Evolutionary conservation across 116 monocot genomes (phyloP), one percentile per base, ranked within the genome.

Genomic region (Iris pallida): DNA sequence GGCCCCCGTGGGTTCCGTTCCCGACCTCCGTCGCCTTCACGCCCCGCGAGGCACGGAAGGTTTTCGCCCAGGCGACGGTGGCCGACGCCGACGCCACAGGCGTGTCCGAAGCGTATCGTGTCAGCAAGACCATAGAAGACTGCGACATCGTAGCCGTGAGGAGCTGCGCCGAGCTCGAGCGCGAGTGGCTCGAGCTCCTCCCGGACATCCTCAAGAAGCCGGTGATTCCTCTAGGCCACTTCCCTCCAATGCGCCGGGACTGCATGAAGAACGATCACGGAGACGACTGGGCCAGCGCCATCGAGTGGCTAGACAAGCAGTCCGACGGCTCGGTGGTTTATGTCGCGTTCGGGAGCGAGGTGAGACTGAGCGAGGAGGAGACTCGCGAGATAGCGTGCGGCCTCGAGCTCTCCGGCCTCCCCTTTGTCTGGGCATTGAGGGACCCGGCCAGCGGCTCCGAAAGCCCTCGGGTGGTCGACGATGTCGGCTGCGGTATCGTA

Each of bases 311-410:
- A 16, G 73, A 73, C 63, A 17, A 57, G 46, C 61, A 60, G 42
- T 59, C 61, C 6, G 43, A 42, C 17, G 65, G 60, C 5, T 68
- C 76, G 1, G 82, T 82, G 11, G 65, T 82, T 13, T 82, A 73
- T 69, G 78, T 47, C 15, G 82, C 78, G 11, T 70, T 78, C 41
- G 82, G 82, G 11, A 82, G 73, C 40, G 82, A 82, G 70, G 73
- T 44, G 17, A 70, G 59, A 46, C 59, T 78, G 6, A 61, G 53
- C 8, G 46, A 30, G 12, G 55, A 46, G 53, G 69, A 70, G 40
- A 53, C 74, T 7, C 53, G 68, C 5, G 72, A 76, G 58, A 67
- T 81, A 43, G 73, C 73, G 6, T 2, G 53, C 46, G 82, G 82
- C 41, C 61, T 82, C 47, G 72, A 82, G 55, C 48, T 69, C 3